Evolutionary conservation across 352 stramenopile genomes (phyloP).

Genomic region (Paralagenidium karlingii): DNA sequence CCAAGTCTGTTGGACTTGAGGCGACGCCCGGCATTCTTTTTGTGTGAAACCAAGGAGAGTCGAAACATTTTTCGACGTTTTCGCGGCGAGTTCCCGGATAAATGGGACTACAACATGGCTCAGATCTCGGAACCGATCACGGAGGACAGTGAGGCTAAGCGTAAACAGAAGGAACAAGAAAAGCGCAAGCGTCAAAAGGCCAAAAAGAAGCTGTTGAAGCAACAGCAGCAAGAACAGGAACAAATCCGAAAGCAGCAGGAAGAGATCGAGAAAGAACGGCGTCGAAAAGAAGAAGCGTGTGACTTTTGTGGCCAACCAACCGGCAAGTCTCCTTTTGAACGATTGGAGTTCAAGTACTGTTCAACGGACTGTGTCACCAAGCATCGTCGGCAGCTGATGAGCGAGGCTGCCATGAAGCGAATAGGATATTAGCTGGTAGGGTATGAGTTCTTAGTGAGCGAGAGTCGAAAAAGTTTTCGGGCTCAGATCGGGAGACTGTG

Average conservation of each 20-base stretch:
- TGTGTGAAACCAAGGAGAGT: conserved; percentile 78
- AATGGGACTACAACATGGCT: conserved; percentile 56
- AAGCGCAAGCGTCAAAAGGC: conserved; percentile 79
- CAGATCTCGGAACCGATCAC: conserved; percentile 69
- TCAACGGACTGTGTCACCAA: conserved; percentile 88
- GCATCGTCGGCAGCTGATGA: conserved; percentile 90
- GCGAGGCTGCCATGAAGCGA: conserved; percentile 82
- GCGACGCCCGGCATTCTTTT: conserved; percentile 78
- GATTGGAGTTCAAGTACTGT: conserved; percentile 90
- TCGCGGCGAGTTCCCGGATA: conserved; percentile 65
- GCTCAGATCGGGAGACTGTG: no score
- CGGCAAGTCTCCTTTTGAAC: conserved; percentile 81
- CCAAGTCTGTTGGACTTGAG: conserved; percentile 73
- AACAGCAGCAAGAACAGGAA: conserved; percentile 30
- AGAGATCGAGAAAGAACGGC: conserved; percentile 52
- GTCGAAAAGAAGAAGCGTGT: conserved; percentile 58
- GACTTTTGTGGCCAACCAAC: conserved; percentile 72
- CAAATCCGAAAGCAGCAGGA: conserved; percentile 38
- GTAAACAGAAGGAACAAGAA: conserved; percentile 79
- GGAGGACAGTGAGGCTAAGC: conserved; percentile 71
- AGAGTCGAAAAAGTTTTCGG: no score
- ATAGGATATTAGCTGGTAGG: conserved; percentile 11
- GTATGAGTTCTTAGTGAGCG: no score
- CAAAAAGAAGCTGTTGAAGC: conserved; percentile 87
- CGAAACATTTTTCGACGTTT: conserved; percentile 88